A percentile compares a stretch with the other conserved stretches of the same genome.
phyloP scores from a whole-genome alignment of 352 stramenopile genomes.

The Pythium periplocum region DNA sequence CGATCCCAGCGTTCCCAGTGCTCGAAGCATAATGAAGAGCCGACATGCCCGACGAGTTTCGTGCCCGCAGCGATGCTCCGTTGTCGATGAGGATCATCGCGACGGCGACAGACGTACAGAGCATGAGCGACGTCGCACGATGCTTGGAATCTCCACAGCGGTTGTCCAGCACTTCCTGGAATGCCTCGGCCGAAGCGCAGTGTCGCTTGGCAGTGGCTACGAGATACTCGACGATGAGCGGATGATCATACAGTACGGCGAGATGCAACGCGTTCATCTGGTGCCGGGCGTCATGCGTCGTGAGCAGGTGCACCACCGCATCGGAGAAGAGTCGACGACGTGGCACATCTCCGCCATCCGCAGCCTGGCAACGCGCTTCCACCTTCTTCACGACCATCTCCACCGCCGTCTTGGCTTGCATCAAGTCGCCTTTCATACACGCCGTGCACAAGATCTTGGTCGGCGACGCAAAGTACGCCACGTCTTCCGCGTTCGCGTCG shows the following conservation, averaged over 20 bases:
- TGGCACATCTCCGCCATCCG: not conserved
- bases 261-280: slow-evolving; percentile 75
- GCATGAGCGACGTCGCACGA: slow-evolving; percentile 64
- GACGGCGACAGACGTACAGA: slow-evolving; percentile 66
- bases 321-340: slow-evolving; percentile 10
- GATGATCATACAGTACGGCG: slow-evolving; percentile 73
- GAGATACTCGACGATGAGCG: slow-evolving; percentile 52
- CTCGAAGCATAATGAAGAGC: slow-evolving; percentile 78
- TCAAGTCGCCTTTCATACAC: slow-evolving; percentile 74
- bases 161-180: slow-evolving; percentile 50
- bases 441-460: slow-evolving; percentile 60
- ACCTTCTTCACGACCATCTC: slow-evolving; percentile 44
- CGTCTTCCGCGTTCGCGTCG: not conserved
- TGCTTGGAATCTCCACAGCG: slow-evolving; percentile 64
- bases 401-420: slow-evolving; percentile 58
- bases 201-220: slow-evolving; percentile 39
- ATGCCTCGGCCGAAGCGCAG: slow-evolving; percentile 15
- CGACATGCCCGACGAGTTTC: slow-evolving; percentile 79
- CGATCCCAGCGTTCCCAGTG: slow-evolving; percentile 65
- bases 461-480: slow-evolving; percentile 51
- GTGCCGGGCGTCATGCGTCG: slow-evolving; percentile 55
- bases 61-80: slow-evolving; percentile 38
- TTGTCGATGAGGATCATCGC: slow-evolving; percentile 46
- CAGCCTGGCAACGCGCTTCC: slow-evolving; percentile 4
- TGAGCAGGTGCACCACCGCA: slow-evolving; percentile 48